Evolutionary conservation across 768 basidiomycete genomes (phyloP).

Genomic region (Calocybe indica): DNA sequence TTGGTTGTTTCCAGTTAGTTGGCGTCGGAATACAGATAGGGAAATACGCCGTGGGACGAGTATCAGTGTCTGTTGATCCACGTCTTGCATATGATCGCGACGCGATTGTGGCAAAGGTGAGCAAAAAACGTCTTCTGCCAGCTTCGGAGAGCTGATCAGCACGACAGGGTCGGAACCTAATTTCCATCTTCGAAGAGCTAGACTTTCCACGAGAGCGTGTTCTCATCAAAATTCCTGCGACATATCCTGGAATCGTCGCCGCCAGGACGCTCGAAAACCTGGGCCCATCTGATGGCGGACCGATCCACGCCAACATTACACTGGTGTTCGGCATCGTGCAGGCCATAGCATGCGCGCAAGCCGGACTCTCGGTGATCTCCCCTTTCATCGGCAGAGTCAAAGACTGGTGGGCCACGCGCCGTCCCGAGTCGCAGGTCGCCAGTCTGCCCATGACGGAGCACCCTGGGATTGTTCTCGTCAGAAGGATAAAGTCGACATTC

Average conservation of each 20-base stretch:
- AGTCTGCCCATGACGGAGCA: conserved; percentile 17
- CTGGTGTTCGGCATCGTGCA: conserved; percentile 28
- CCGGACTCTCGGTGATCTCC: conserved; percentile 24
- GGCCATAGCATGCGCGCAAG: conserved; percentile 30
- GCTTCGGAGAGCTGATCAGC: background rate
- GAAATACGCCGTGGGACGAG: conserved; percentile 25
- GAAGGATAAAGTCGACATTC: conserved; percentile 20
- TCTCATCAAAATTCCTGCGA: conserved; percentile 31
- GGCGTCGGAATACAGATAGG: conserved; percentile 26
- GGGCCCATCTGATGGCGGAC: conserved; percentile 1
- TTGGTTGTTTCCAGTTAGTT: conserved; percentile 18
- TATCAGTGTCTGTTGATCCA: conserved; percentile 30
- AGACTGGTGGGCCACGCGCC: conserved; percentile 27
- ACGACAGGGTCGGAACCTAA: conserved; percentile 17
- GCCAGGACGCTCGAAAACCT: conserved; percentile 21
- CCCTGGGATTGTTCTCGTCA: conserved; percentile 25
- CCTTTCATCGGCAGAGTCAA: conserved; percentile 34
- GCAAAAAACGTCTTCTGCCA: background rate
- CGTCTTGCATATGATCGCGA: conserved; percentile 21
- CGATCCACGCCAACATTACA: conserved; percentile 30
- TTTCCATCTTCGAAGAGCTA: conserved; percentile 22
- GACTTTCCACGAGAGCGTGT: conserved; percentile 21
- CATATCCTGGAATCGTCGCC: conserved; percentile 26
- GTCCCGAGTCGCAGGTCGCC: conserved; percentile 6
- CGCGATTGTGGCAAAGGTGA: conserved; percentile 21